phyloP scores from a whole-genome alignment of 352 stramenopile genomes.

The Pythium phragmiticola region DNA sequence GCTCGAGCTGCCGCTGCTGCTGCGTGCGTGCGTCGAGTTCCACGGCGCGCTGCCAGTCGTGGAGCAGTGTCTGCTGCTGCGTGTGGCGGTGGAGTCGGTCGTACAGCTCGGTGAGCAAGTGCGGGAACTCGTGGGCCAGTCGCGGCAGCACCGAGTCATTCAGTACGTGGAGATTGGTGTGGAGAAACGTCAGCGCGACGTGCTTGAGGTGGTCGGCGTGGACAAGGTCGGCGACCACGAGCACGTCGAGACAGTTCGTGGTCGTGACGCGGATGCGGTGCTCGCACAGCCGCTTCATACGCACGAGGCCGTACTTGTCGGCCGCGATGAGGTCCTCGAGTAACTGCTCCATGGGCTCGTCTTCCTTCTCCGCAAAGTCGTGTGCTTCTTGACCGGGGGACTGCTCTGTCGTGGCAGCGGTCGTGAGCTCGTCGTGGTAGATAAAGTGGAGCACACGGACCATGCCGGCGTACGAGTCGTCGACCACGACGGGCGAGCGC shows the following conservation, averaged over 20 bases:
- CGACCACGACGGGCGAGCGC: slow-evolving; percentile 34
- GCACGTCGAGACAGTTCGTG: slow-evolving; percentile 57
- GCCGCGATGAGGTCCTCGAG: slow-evolving; percentile 74
- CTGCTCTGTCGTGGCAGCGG: background rate
- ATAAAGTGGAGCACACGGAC: slow-evolving; percentile 70
- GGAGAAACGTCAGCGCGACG: slow-evolving; percentile 36
- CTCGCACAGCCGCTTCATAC: slow-evolving; percentile 69
- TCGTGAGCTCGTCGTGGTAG: slow-evolving; percentile 53
- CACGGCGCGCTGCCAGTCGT: slow-evolving; percentile 45
- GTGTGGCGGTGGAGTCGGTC: slow-evolving; percentile 13
- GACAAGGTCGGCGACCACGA: slow-evolving; percentile 62
- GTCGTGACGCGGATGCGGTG: slow-evolving; percentile 41
- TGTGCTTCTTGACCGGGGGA: slow-evolving; percentile 1
- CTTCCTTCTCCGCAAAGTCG: slow-evolving; percentile 19
- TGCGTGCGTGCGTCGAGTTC: slow-evolving; percentile 23
- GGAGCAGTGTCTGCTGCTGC: slow-evolving; percentile 16
- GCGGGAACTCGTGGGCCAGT: slow-evolving; percentile 31
- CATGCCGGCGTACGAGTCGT: slow-evolving; percentile 52
- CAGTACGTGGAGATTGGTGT: slow-evolving; percentile 32
- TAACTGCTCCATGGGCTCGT: slow-evolving; percentile 35
- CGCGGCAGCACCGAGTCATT: slow-evolving; percentile 7
- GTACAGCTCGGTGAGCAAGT: slow-evolving; percentile 49
- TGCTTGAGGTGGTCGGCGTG: slow-evolving; percentile 58
- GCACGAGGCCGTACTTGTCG: slow-evolving; percentile 70
- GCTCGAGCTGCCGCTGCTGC: slow-evolving; percentile 30